Percentiles rank a stretch among this genome's conserved stretches.
phyloP scores from a whole-genome alignment of 2,329 filamentous ascomycete species.

The Plenodomus lindquistii region DNA sequence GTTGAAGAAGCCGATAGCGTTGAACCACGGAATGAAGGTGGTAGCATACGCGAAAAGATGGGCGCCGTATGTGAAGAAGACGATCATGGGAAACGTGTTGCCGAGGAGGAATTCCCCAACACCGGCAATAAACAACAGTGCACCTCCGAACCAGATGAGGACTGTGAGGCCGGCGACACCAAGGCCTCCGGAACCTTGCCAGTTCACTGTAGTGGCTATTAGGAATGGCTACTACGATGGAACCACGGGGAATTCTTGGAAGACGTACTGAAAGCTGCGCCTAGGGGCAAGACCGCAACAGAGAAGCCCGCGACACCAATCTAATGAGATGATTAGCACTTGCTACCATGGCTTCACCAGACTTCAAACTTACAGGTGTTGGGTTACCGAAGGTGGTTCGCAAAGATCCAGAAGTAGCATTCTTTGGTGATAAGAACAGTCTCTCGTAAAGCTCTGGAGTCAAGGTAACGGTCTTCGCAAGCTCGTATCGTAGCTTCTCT shows the following conservation, averaged over 20 bases:
- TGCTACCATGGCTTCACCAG: too few relatives aligned
- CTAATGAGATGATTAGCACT: too few relatives aligned
- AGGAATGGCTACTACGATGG: not conserved
- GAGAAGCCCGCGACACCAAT: slow-evolving; percentile 17
- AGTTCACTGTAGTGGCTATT: slow-evolving; percentile 13
- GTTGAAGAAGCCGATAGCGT: slow-evolving; percentile 19
- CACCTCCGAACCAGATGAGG: slow-evolving; percentile 18
- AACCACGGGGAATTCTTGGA: not conserved
- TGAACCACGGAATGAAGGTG: slow-evolving; percentile 16
- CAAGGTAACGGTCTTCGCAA: slow-evolving; percentile 16
- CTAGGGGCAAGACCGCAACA: slow-evolving; percentile 14
- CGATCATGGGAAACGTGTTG: slow-evolving; percentile 21
- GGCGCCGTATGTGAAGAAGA: slow-evolving; percentile 20
- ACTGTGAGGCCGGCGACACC: slow-evolving; percentile 11
- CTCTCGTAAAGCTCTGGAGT: slow-evolving; percentile 20
- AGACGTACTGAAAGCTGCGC: slow-evolving; percentile 15
- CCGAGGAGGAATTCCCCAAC: slow-evolving; percentile 17
- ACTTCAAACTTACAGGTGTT: slow-evolving; percentile 8
- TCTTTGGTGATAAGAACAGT: slow-evolving; percentile 17
- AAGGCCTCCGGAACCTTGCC: slow-evolving; percentile 16
- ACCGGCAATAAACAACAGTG: slow-evolving; percentile 16
- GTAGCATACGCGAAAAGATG: slow-evolving; percentile 19
- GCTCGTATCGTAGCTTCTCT: slow-evolving; percentile 18
- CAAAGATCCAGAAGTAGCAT: slow-evolving; percentile 6
- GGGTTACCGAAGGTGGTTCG: slow-evolving; percentile 15